Base-by-base conservation (phyloP, 768 basidiomycete genomes). In the Pleurotus giganteus region DNA sequence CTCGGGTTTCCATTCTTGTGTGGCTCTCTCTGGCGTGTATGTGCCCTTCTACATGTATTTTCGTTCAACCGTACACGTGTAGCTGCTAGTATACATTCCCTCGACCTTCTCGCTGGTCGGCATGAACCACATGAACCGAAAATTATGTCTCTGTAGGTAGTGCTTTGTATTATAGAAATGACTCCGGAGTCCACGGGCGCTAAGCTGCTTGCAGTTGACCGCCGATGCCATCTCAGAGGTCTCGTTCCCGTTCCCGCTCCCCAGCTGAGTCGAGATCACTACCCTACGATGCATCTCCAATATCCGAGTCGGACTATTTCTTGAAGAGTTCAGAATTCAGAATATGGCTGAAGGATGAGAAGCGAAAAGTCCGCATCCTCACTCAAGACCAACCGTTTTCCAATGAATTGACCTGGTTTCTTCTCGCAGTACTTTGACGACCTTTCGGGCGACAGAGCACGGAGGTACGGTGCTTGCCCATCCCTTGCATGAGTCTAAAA, bases 271-370 rank as follows among this genome's bases (percentile, higher is more conserved):
- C 65, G 24, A 51, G 63, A 1, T 63, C 73, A 9, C 74, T 90
- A 13, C 89, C 88, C 24, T 64, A 75, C 23, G 77, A 79, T 36
- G 79, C 81, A 26, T 69, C 76, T n/a, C 73, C 79, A 15, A 89
- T 96, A 58, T 83, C 81, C 0, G 88, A 91, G 61, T 81, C 87
- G 0, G 94, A 96, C 65, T 97, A 95, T 65, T 97, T 94, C 70
- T 77, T 88, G 63, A 94, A 91, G 71, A 89, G 83, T 50, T 82
- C 84, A 54, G 94, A 97, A 65, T 96, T 95, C 65, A 81, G 87
- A 59, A 68, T 82, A 23, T 98, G 94, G 93, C 74, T 97, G 55
- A 91, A 88, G 68, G 87, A 91, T 21, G 72, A 74, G 62, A 80
- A 80, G 64, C 63, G 70, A 36, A 79, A 79, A 70, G 79, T 79